phyloP scores from a whole-genome alignment of 192 early-diverging fungal genomes.

The Lobulomyces angularis region DNA sequence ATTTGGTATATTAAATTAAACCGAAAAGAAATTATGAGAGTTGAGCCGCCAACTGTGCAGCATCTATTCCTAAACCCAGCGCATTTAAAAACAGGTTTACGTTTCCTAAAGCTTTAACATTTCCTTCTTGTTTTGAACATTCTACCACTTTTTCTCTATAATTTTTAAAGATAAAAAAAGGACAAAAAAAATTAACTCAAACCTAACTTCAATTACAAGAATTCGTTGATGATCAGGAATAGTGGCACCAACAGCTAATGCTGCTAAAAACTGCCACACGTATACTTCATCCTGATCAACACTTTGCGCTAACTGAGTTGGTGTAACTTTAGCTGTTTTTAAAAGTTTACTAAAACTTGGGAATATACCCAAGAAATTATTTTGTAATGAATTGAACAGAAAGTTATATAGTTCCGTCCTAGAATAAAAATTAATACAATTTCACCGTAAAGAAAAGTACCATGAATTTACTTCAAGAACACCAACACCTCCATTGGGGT shows the following conservation, averaged over 20 bases:
- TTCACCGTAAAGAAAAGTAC: background rate
- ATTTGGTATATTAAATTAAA: background rate
- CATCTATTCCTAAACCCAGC: conserved; percentile 75
- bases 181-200: background rate
- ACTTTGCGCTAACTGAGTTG: conserved; percentile 23
- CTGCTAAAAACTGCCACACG: conserved; percentile 96
- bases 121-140: conserved; percentile 45
- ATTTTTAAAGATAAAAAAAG: background rate
- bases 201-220: conserved; percentile 78
- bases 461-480: conserved; percentile 17
- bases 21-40: background rate
- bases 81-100: conserved; percentile 95
- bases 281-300: conserved; percentile 61
- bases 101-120: conserved; percentile 58
- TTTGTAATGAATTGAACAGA: conserved; percentile 66
- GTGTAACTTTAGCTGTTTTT: conserved; percentile 5
- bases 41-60: conserved; percentile 47
- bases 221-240: conserved; percentile 88
- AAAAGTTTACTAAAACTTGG: conserved; percentile 17
- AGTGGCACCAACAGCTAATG: conserved; percentile 81
- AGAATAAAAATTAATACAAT: background rate
- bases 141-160: conserved; percentile 71
- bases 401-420: conserved; percentile 72
- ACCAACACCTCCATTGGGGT: conserved; percentile 12
- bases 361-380: conserved; percentile 67